phyloP scores from a whole-genome alignment of 805 yeast genomes.

The Candida yuanshanica region DNA sequence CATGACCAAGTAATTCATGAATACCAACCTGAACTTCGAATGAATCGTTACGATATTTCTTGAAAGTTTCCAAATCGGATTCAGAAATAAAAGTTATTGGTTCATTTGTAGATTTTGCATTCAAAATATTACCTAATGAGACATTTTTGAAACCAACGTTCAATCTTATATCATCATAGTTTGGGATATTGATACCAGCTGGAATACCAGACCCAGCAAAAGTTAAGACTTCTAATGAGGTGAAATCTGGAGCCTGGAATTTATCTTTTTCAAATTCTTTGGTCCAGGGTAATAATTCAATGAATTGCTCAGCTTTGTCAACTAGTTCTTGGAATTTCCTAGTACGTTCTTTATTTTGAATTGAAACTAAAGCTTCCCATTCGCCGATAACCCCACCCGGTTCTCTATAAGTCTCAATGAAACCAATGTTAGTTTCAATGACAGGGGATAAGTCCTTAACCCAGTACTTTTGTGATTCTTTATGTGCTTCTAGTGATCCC shows the following conservation, averaged over 20 bases:
- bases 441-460: conserved; percentile 80
- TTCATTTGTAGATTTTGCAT: conserved; percentile 65
- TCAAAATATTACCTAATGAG: conserved; percentile 78
- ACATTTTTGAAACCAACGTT: conserved; percentile 86
- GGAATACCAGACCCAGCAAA: conserved; percentile 90
- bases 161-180: conserved; percentile 83
- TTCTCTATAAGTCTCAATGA: conserved; percentile 89
- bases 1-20: conserved; percentile 89
- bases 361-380: conserved; percentile 89
- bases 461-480: conserved; percentile 80
- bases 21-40: conserved; percentile 93
- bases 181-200: conserved; percentile 90
- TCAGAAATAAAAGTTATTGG: conserved; percentile 61
- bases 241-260: conserved; percentile 91
- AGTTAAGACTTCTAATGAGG: conserved; percentile 82
- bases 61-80: conserved; percentile 49
- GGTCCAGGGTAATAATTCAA: conserved; percentile 72
- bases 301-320: conserved; percentile 56
- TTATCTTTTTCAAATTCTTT: conserved; percentile 68
- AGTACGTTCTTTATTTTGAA: conserved; percentile 84
- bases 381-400: conserved; percentile 91
- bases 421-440: conserved; percentile 79
- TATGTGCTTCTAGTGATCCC: conserved; percentile 83
- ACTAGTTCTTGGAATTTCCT: conserved; percentile 72
- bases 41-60: conserved; percentile 71